Base-by-base conservation (phyloP, 2,329 filamentous ascomycete genomes). In the Scorias spongiosa region DNA sequence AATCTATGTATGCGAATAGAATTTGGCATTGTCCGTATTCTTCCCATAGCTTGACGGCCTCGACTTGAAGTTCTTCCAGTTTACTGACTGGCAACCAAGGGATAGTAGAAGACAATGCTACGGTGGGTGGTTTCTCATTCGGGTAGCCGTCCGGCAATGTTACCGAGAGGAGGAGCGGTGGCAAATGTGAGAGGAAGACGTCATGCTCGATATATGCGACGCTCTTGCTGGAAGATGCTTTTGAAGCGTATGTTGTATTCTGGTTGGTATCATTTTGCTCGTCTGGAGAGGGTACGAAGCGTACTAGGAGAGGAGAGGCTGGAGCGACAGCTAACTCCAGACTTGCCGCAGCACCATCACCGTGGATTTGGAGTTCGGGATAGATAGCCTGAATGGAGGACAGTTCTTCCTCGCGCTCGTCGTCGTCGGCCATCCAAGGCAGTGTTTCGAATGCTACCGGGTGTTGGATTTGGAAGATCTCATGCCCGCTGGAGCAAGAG, bases 321-420 rank as follows among this genome's bases (percentile, higher is more conserved):
- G 75, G 75, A 26, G 71, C 64, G 26, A 80, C 71, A 5, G 70
- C 65, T 14, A 81, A 57, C 17, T 76, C 68, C 40, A 81, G 64
- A 4, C 64, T 67, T 1, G 73, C 74, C 44, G 61, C 60, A 52
- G 70, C 74, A 0, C 66, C 63, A 29, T 64, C 56, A 8, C 54
- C 51, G 8, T 67, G 54, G 46, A 72, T 57, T 29, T 63, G 59
- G 14, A 80, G 67, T 59, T 81, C 76, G 1, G 76, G 76, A 47
- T 68, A 81, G 45, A 81, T 81, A 41, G 76, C 75, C 39, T 68
- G 66, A 45, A 81, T 68, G 18, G 75, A 70, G 9, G 66, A 68
- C 40, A 80, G 63, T 59, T 81, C 76, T 51, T 77, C 68, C 28
- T 67, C 65, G 48, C 76, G 70, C 51, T 80, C 76, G 54, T 80